phyloP scores from a whole-genome alignment of 129 eudicot species.

The Heracleum sosnowskyi region DNA sequence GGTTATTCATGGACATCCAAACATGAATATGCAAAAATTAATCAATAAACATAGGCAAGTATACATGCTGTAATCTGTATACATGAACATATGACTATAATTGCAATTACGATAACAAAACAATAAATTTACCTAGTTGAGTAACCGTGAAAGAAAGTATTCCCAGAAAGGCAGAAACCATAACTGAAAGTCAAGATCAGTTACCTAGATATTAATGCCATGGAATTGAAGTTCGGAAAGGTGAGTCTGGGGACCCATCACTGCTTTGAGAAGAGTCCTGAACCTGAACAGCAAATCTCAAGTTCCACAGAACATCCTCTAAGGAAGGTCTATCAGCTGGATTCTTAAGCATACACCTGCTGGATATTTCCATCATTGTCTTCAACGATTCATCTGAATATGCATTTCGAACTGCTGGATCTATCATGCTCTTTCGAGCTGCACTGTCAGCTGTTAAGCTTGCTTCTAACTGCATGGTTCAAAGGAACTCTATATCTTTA shows the following conservation, averaged over 20 bases:
- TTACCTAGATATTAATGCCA: slow-evolving; percentile 20
- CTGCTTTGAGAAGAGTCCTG: slow-evolving; percentile 66
- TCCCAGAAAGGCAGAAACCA: not conserved
- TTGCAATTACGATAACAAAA: not conserved
- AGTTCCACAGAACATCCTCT: slow-evolving; percentile 87
- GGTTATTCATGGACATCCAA: not conserved
- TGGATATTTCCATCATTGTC: slow-evolving; percentile 64
- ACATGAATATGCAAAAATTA: not conserved
- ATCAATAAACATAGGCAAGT: not conserved
- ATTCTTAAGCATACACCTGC: slow-evolving; percentile 47
- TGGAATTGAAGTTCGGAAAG: slow-evolving; percentile 28
- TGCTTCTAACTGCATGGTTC: slow-evolving; percentile 36
- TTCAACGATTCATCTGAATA: slow-evolving; percentile 65
- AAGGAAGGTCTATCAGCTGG: slow-evolving; percentile 73
- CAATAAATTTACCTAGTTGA: not conserved
- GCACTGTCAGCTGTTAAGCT: slow-evolving; percentile 42
- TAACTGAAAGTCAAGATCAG: not conserved
- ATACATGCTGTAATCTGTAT: too few relatives aligned
- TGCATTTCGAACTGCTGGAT: slow-evolving; percentile 36
- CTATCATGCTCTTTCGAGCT: slow-evolving; percentile 49
- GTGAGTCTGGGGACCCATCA: slow-evolving; percentile 55
- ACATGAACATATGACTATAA: not conserved
- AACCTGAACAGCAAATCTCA: slow-evolving; percentile 89
- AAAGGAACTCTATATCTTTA: not conserved
- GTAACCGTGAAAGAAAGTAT: not conserved